A percentile compares a stretch with the other conserved stretches of the same genome.
These are phyloP conservation scores for Chrysanthemum lavandulifolium DNA, from an alignment of 129 eudicot genomes.

Conservation along the genomic window DNA sequence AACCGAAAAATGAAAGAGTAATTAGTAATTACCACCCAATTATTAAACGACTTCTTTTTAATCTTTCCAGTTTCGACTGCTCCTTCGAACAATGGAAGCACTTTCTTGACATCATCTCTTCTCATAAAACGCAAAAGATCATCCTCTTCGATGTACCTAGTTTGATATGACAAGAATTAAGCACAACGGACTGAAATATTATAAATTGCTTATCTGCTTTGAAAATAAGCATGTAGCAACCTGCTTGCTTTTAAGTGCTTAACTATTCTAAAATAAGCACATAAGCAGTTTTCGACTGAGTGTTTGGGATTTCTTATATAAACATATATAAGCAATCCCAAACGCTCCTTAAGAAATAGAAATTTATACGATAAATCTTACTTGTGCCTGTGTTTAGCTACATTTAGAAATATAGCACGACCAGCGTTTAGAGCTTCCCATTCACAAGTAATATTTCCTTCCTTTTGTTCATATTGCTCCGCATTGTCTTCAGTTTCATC, in stretches of 20 bases:
- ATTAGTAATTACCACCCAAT: constrained; percentile 60
- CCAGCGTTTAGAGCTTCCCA: constrained; percentile 59
- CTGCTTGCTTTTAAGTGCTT: no score
- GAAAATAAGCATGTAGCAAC: no score
- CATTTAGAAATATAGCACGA: constrained; percentile 44
- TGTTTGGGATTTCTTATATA: no score
- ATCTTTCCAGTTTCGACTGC: constrained; percentile 54
- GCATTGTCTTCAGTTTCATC: constrained; percentile 46
- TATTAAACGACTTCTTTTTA: constrained; percentile 39
- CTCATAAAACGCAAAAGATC: constrained; percentile 63
- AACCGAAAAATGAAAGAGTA: not conserved
- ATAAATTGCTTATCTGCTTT: no score
- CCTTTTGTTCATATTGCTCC: constrained; percentile 38
- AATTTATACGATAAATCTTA: constrained; percentile 20
- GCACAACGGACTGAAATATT: not conserved
- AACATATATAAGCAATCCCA: no score
- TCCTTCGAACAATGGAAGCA: constrained; percentile 52
- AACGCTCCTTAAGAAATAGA: no score
- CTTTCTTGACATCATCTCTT: constrained; percentile 42
- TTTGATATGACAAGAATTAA: not conserved
- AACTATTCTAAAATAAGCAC: no score
- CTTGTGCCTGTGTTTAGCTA: constrained; percentile 49
- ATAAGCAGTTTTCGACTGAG: no score
- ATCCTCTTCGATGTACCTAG: constrained; percentile 53
- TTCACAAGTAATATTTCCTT: constrained; percentile 47